phyloP scores from a whole-genome alignment of 768 basidiomycete species.

The Naganishia onofrii region DNA sequence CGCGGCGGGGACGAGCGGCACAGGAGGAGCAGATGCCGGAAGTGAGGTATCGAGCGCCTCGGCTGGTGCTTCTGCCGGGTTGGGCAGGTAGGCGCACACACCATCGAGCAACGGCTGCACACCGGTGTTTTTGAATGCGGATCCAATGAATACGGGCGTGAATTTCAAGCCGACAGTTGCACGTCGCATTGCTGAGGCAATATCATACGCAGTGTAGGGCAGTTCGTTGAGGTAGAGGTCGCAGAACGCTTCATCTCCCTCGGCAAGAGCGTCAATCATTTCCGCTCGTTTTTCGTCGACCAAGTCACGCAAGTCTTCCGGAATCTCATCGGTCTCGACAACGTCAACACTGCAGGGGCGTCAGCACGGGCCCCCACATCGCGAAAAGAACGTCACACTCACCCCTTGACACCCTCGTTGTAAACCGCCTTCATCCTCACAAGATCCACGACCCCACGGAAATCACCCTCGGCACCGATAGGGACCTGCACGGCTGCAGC shows the following conservation, averaged over 20 bases:
- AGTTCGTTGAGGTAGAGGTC: slow-evolving; percentile 86
- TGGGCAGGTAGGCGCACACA: slow-evolving; percentile 90
- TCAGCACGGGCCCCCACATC: neutral
- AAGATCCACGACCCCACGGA: slow-evolving; percentile 88
- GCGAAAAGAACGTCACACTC: slow-evolving; percentile 29
- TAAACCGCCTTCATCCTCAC: slow-evolving; percentile 92
- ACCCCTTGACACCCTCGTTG: slow-evolving; percentile 94
- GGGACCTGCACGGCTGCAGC: slow-evolving; percentile 96
- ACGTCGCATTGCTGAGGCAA: slow-evolving; percentile 81
- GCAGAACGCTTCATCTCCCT: slow-evolving; percentile 92
- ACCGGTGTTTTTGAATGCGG: slow-evolving; percentile 94
- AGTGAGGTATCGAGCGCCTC: slow-evolving; percentile 72
- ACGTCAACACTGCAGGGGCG: slow-evolving; percentile 63
- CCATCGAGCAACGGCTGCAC: slow-evolving; percentile 93
- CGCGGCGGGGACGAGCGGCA: slow-evolving; percentile 76
- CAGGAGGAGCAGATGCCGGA: slow-evolving; percentile 61
- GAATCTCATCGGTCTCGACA: slow-evolving; percentile 82
- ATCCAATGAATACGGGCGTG: slow-evolving; percentile 93
- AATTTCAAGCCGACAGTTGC: slow-evolving; percentile 84
- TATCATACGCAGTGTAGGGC: slow-evolving; percentile 67
- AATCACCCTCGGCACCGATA: slow-evolving; percentile 82
- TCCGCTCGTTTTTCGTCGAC: slow-evolving; percentile 82
- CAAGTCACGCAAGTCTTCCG: slow-evolving; percentile 66
- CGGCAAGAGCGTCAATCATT: slow-evolving; percentile 90
- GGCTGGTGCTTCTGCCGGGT: slow-evolving; percentile 73